Base-by-base conservation (phyloP, 805 yeast genomes). In the Ogataea thermomethanolica region DNA sequence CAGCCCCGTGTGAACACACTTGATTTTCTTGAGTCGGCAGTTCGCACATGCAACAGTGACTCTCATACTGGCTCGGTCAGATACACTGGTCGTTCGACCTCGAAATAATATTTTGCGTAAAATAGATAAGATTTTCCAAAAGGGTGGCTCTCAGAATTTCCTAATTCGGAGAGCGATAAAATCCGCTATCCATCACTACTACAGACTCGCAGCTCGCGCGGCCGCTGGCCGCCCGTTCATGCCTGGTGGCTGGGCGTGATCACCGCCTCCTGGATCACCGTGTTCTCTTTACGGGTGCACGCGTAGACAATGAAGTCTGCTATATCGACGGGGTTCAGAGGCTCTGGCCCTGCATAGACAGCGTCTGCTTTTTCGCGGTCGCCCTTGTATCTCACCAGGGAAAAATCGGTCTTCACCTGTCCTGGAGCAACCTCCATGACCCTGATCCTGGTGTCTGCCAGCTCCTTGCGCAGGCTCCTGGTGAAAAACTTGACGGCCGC, bases 381-480 rank as follows among this genome's bases (percentile, higher is more conserved):
- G 41, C 84, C 84, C 49, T 73, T 73, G 64, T 72, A 77, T 58
- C 86, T 70, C 21, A 77, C 78, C 24, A 70, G 52, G 2, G 81
- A 76, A 51, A 80, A 81, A 46, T 81, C 86, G 5, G 86, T 80
- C 55, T 80, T 81, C 21, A 81, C 86, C 28, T 76, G 73, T 51
- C 86, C 86, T 21, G 88, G 88, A 37, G 79, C 83, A 29, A 80
- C 67, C 57, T 78, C 81, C 47, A 81, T 70, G 35, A 79, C 81
- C 57, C 88, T 69, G 45, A 81, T 76, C 39, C 74, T 75, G 14
- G 95, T 84, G 31, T 40, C 44, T 10, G 41, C 34, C 11, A 43
- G 40, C 33, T 46, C 50, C 25, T 46, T 46, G 29, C 50, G 32
- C 30, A 46, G 25, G 9, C 41, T 21, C n/a, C 43, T 35, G 15